Percentiles rank a stretch among this genome's conserved stretches.
Evolutionary conservation across 2,329 filamentous ascomycete genomes (phyloP).

Genomic region (Colletotrichum destructivum): DNA sequence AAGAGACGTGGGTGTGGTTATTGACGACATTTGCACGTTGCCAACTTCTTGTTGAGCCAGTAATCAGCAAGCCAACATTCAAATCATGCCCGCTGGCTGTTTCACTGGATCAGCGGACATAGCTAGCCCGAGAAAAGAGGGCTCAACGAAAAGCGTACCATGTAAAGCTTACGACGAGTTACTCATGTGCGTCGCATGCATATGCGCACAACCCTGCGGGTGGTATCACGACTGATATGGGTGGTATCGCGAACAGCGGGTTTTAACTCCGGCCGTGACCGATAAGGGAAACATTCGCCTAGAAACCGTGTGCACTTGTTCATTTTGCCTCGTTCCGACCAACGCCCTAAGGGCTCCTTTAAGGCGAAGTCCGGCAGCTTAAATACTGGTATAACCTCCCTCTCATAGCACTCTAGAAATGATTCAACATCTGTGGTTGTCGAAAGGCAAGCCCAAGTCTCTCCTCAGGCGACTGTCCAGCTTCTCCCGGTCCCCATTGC

Average conservation of each 20-base stretch:
- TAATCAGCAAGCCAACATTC: constrained; percentile 1
- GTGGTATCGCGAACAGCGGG: not conserved
- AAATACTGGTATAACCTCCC: not conserved
- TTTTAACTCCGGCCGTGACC: not conserved
- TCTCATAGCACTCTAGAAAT: too few relatives aligned
- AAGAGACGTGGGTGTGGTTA: constrained; percentile 1
- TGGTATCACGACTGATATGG: constrained; percentile 42
- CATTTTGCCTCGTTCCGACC: too few relatives aligned
- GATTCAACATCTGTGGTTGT: too few relatives aligned
- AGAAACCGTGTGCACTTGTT: not conserved
- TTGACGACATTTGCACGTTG: constrained; percentile 12
- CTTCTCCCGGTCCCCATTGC: not conserved
- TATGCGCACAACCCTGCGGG: constrained; percentile 18
- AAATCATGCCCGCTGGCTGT: not conserved
- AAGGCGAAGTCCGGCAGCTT: not conserved
- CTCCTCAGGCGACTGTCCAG: not conserved
- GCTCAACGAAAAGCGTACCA: not conserved
- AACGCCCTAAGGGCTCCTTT: not conserved
- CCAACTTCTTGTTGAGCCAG: constrained; percentile 8
- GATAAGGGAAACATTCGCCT: not conserved
- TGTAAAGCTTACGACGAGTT: constrained; percentile 15
- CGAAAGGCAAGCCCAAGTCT: too few relatives aligned
- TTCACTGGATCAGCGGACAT: not conserved
- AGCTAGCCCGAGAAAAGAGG: constrained; percentile 5
- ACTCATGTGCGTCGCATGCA: constrained; percentile 22